Evolutionary conservation across 1,284 basidiomycete genomes (phyloP).

Genomic region (Puccinia brachypodii): DNA sequence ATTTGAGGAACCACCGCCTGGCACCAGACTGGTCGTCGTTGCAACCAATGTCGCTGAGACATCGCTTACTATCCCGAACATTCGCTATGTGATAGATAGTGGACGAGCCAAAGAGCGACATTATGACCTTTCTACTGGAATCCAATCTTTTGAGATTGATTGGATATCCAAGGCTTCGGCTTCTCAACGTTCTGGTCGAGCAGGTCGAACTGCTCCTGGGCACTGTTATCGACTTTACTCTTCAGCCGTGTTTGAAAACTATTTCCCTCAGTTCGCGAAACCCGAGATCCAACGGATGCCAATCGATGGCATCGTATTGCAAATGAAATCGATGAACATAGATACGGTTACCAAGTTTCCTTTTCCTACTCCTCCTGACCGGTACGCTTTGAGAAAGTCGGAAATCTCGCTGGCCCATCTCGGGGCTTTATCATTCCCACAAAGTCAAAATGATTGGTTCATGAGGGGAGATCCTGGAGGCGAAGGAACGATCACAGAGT

Average conservation of each 20-base stretch:
- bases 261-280: slow-evolving; percentile 80
- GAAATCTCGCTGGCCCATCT: slow-evolving; percentile 78
- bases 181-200: slow-evolving; percentile 70
- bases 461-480: slow-evolving; percentile 61
- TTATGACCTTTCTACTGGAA: slow-evolving; percentile 66
- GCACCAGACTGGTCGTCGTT: slow-evolving; percentile 69
- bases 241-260: slow-evolving; percentile 79
- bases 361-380: slow-evolving; percentile 93
- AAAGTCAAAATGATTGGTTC: slow-evolving; percentile 50
- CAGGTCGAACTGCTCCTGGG: slow-evolving; percentile 73
- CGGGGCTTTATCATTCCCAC: slow-evolving; percentile 64
- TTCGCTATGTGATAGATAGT: slow-evolving; percentile 73
- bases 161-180: slow-evolving; percentile 78
- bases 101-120: slow-evolving; percentile 77
- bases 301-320: slow-evolving; percentile 92
- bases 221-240: slow-evolving; percentile 76
- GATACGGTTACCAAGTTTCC: slow-evolving; percentile 96
- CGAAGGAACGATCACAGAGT: slow-evolving; percentile 71
- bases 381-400: slow-evolving; percentile 72
- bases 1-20: slow-evolving; percentile 67
- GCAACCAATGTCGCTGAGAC: slow-evolving; percentile 78
- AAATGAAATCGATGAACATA: slow-evolving; percentile 99
- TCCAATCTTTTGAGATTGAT: slow-evolving; percentile 70
- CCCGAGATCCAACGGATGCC: slow-evolving; percentile 96
- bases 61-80: slow-evolving; percentile 73